Evolutionary conservation across 2,329 filamentous ascomycete genomes (phyloP).

Genomic region (Epichloe sp.): DNA sequence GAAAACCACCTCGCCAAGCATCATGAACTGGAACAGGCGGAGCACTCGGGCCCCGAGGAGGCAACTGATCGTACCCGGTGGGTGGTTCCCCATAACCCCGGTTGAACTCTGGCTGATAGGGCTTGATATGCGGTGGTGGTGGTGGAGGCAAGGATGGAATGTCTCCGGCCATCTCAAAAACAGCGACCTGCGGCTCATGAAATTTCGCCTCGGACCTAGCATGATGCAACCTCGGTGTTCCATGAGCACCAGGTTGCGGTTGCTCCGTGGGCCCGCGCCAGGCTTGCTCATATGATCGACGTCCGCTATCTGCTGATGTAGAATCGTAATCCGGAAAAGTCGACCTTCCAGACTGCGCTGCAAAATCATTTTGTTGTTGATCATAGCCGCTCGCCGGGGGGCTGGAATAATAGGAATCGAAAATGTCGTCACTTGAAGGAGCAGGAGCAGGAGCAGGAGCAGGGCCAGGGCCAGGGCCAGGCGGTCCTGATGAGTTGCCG

Average conservation of each 20-base stretch:
- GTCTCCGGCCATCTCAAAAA: conserved; percentile 62
- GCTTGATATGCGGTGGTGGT: conserved; percentile 25
- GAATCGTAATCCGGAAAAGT: conserved; percentile 32
- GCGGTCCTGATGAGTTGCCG: conserved; percentile 13
- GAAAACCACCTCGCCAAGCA: background rate
- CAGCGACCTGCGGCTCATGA: conserved; percentile 49
- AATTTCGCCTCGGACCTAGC: conserved; percentile 57
- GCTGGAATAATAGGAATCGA: conserved; percentile 40
- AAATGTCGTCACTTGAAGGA: conserved; percentile 36
- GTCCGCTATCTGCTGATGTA: conserved; percentile 16
- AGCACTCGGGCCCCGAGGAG: conserved; percentile 19
- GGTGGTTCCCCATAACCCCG: conserved; percentile 12
- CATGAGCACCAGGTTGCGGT: conserved; percentile 36
- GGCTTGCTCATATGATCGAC: conserved; percentile 35
- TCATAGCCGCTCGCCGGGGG: conserved; percentile 17
- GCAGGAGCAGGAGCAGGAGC: background rate
- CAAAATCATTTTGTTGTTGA: conserved; percentile 12
- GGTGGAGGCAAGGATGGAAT: conserved; percentile 41
- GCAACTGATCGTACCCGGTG: conserved; percentile 15
- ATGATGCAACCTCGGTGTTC: conserved; percentile 40
- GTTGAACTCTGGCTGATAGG: conserved; percentile 15
- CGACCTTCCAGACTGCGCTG: conserved; percentile 11
- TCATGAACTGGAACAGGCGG: conserved; percentile 13
- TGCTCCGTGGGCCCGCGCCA: conserved; percentile 27
- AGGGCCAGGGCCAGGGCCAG: background rate